phyloP scores from a whole-genome alignment of 805 yeast genomes.

The Helenozyma rhizophorensis region DNA sequence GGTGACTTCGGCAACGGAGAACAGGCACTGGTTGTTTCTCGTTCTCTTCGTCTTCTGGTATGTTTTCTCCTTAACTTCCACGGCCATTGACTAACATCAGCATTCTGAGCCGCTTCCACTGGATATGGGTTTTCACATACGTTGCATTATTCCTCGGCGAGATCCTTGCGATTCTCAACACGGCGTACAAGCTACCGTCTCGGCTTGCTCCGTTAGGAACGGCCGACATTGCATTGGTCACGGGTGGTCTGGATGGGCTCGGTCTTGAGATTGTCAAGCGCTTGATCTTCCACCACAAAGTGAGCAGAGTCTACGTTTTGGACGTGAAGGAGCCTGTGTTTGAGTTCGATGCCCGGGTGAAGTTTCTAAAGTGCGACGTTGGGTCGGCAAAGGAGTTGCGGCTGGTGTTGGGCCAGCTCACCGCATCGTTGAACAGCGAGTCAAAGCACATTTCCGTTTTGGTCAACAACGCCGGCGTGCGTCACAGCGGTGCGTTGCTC shows the following conservation, averaged over 20 bases:
- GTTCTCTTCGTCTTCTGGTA: constrained; percentile 6
- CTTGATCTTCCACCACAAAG: constrained; percentile 14
- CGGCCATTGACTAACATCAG: not conserved
- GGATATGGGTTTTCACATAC: constrained; percentile 2
- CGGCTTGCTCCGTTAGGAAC: constrained; percentile 2
- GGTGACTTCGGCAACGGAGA: not conserved
- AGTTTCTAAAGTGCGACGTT: constrained; percentile 23
- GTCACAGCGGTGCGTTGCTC: constrained; percentile 31
- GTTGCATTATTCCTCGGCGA: constrained; percentile 2
- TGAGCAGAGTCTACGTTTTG: constrained; percentile 24
- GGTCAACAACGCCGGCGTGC: constrained; percentile 48
- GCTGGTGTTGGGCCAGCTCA: constrained; percentile 11
- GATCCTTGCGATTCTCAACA: constrained; percentile 1
- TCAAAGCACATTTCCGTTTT: constrained; percentile 25
- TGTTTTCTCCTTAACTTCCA: constrained; percentile 1
- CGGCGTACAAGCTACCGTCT: constrained; percentile 2
- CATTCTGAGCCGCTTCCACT: constrained; percentile 1
- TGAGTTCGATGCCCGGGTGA: constrained; percentile 9
- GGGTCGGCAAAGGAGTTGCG: constrained; percentile 14
- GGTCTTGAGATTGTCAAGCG: constrained; percentile 37
- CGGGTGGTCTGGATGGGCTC: constrained; percentile 52
- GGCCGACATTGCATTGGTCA: constrained; percentile 30
- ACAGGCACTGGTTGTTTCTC: not conserved
- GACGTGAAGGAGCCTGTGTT: constrained; percentile 23
- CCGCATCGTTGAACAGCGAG: constrained; percentile 2